phyloP scores from a whole-genome alignment of 2,329 filamentous ascomycete genomes.

The Nemania sp. region DNA sequence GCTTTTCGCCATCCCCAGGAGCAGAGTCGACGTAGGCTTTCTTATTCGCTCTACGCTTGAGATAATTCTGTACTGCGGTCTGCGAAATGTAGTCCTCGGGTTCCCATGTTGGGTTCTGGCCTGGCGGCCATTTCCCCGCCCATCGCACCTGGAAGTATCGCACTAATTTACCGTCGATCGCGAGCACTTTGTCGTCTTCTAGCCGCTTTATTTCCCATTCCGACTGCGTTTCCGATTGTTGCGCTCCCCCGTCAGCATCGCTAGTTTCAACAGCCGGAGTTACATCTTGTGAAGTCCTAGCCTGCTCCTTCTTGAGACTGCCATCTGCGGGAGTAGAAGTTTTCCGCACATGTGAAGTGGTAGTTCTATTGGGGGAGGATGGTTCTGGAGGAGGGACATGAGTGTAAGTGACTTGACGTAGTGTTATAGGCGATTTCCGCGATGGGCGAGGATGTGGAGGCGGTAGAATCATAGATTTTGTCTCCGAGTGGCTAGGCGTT shows the following conservation, averaged over 20 bases:
- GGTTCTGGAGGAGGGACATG: conserved; percentile 1
- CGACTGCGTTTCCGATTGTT: conserved; percentile 28
- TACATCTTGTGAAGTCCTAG: background rate
- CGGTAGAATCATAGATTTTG: conserved; percentile 6
- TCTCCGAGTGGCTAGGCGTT: too few relatives aligned
- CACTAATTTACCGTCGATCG: conserved; percentile 41
- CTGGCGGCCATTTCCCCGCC: conserved; percentile 59
- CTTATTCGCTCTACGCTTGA: conserved; percentile 39
- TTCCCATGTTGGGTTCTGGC: conserved; percentile 62
- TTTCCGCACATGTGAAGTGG: background rate
- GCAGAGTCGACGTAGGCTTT: background rate
- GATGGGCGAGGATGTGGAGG: background rate
- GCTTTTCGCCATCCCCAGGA: background rate
- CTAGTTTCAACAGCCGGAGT: background rate
- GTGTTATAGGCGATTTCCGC: background rate
- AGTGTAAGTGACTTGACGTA: background rate
- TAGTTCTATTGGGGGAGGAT: background rate
- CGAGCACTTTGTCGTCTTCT: conserved; percentile 45
- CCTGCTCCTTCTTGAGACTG: conserved; percentile 25
- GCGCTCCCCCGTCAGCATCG: conserved; percentile 24
- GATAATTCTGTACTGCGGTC: conserved; percentile 47
- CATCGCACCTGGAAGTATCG: conserved; percentile 58
- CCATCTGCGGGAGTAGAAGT: conserved; percentile 37
- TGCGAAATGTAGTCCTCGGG: conserved; percentile 54
- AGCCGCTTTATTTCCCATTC: conserved; percentile 51